Percentiles rank a stretch among this genome's conserved stretches.
Conservation (phyloP, 495 filamentous ascomycete species). For the Aspergillus conjunctus region DNA sequence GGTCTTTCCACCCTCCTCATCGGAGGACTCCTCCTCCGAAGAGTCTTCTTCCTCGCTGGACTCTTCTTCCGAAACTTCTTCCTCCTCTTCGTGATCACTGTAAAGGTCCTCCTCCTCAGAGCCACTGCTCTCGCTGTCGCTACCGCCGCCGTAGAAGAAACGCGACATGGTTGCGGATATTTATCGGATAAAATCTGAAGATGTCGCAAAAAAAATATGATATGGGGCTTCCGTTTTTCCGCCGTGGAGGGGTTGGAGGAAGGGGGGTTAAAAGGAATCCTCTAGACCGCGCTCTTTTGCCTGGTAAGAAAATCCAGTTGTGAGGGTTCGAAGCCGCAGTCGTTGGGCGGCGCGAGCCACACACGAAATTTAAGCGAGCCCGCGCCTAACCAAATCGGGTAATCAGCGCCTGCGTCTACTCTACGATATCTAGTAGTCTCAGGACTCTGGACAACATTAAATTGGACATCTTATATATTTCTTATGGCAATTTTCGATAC, state of each 20-base stretch:
- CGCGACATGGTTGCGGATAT: slow-evolving; percentile 64
- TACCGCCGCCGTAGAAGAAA: slow-evolving; percentile 93
- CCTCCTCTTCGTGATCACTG: slow-evolving; percentile 70
- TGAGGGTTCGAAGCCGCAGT: slow-evolving; percentile 43
- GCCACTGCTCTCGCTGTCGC: slow-evolving; percentile 72
- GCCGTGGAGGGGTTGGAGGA: slow-evolving; percentile 11
- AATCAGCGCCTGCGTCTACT: slow-evolving; percentile 4
- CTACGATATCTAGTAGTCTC: too few relatives aligned
- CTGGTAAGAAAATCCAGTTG: slow-evolving; percentile 35
- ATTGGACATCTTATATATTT: too few relatives aligned
- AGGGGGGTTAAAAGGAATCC: slow-evolving; percentile 6
- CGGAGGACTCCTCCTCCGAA: slow-evolving; percentile 56
- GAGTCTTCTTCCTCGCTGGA: slow-evolving; percentile 70
- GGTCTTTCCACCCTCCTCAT: slow-evolving; percentile 63
- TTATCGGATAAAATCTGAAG: slow-evolving; percentile 24
- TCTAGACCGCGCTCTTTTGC: slow-evolving; percentile 17
- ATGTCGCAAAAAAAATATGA: slow-evolving; percentile 17
- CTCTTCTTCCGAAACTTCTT: slow-evolving; percentile 69
- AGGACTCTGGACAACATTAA: too few relatives aligned
- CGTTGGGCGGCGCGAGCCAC: slow-evolving; percentile 43
- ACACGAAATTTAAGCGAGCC: slow-evolving; percentile 58
- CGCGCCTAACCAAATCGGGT: slow-evolving; percentile 46
- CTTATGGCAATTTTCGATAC: too few relatives aligned
- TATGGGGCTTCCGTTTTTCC: slow-evolving; percentile 15
- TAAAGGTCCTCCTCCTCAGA: slow-evolving; percentile 93